Percentiles rank a stretch among this genome's conserved stretches.
These are phyloP conservation scores for Saururus chinensis DNA, from an alignment of 164 flowering plant genomes.

Conservation along the genomic window DNA sequence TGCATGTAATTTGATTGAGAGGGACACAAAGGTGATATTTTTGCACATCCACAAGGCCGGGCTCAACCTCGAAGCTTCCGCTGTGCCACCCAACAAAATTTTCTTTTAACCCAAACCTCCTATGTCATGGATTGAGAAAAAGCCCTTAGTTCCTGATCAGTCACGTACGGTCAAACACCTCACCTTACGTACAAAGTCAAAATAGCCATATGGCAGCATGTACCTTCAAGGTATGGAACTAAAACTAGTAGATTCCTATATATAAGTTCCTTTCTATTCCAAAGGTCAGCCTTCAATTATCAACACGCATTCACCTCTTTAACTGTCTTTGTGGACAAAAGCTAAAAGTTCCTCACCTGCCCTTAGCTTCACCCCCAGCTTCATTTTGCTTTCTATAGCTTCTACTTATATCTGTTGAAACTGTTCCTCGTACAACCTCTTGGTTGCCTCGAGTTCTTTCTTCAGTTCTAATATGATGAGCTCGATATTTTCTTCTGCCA, in stretches of 20 bases:
- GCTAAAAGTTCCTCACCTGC: slow-evolving; percentile 45
- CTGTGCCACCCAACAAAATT: too few species aligned
- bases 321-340: slow-evolving; percentile 33
- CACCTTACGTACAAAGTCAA: background rate
- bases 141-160: slow-evolving; percentile 34
- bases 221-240: slow-evolving; percentile 52
- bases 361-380: slow-evolving; percentile 31
- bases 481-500: slow-evolving; percentile 40
- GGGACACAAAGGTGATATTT: too few species aligned
- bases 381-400: slow-evolving; percentile 35
- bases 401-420: slow-evolving; percentile 38
- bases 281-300: slow-evolving; percentile 39
- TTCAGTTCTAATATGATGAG: slow-evolving; percentile 34
- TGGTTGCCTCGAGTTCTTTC: slow-evolving; percentile 42
- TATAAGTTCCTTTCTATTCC: slow-evolving; percentile 47
- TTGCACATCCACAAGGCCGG: too few species aligned
- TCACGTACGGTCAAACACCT: slow-evolving; percentile 1
- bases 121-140: slow-evolving; percentile 53
- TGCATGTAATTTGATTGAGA: too few species aligned
- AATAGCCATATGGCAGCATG: slow-evolving; percentile 3
- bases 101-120: slow-evolving; percentile 39
- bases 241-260: slow-evolving; percentile 40
- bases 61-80: too few species aligned
- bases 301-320: slow-evolving; percentile 49
- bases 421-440: slow-evolving; percentile 33